A percentile compares a stretch with the other conserved stretches of the same genome.
Conservation (phyloP, 768 basidiomycete genomes). For the Lactarius vividus region DNA sequence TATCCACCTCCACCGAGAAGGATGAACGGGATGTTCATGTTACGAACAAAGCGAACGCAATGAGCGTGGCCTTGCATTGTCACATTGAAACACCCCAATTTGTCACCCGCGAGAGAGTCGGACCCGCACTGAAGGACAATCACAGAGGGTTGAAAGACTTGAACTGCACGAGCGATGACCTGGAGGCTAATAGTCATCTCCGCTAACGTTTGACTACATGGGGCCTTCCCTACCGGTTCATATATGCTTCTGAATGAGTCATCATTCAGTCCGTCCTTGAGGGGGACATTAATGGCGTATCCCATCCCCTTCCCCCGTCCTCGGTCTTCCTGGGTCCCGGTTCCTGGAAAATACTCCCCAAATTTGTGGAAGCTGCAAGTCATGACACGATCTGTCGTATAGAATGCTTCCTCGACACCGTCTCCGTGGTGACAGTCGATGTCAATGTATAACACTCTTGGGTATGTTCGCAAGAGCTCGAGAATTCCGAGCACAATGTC, state of each 20-base stretch:
- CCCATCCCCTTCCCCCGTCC: slow-evolving; percentile 82
- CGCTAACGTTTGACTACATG: neutral
- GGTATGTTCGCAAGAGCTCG: slow-evolving; percentile 80
- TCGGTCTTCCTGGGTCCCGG: slow-evolving; percentile 79
- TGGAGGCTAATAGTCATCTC: slow-evolving; percentile 32
- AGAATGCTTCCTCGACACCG: slow-evolving; percentile 98
- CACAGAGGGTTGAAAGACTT: slow-evolving; percentile 82
- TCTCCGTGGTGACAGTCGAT: slow-evolving; percentile 99
- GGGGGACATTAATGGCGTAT: slow-evolving; percentile 89
- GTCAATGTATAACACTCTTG: slow-evolving; percentile 94
- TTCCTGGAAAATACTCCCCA: slow-evolving; percentile 92
- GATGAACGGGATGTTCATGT: slow-evolving; percentile 81
- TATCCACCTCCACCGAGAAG: slow-evolving; percentile 96
- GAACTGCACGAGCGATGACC: slow-evolving; percentile 83
- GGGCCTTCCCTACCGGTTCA: slow-evolving; percentile 63
- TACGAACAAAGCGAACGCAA: slow-evolving; percentile 83
- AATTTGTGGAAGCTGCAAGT: slow-evolving; percentile 97
- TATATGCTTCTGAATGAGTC: slow-evolving; percentile 87
- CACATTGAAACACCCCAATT: slow-evolving; percentile 93
- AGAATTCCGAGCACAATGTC: slow-evolving; percentile 94
- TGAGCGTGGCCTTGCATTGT: slow-evolving; percentile 94
- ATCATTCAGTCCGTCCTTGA: slow-evolving; percentile 93
- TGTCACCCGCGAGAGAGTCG: slow-evolving; percentile 93
- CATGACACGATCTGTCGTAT: slow-evolving; percentile 96
- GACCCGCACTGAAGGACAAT: slow-evolving; percentile 95